Evolutionary conservation across 768 basidiomycete genomes (phyloP).

Genomic region (Tricholoma bakamatsutake): DNA sequence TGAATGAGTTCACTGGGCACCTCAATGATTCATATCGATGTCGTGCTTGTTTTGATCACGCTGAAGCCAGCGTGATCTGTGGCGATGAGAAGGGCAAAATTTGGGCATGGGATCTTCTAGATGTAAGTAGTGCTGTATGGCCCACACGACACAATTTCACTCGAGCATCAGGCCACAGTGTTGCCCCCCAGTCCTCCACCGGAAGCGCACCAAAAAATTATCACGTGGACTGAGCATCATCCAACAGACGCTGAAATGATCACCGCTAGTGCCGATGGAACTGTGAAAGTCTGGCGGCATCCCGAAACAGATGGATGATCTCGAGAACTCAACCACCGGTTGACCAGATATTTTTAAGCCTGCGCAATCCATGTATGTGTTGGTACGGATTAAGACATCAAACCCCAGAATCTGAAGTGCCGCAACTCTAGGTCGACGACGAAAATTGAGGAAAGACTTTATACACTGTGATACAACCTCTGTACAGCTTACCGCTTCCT

Average conservation of each 20-base stretch:
- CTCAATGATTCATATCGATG: conserved; percentile 69
- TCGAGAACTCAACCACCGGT: background rate
- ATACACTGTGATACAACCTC: background rate
- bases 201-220: conserved; percentile 73
- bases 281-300: conserved; percentile 82
- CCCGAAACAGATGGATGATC: conserved; percentile 20
- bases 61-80: conserved; percentile 73
- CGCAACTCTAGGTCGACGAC: background rate
- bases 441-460: background rate
- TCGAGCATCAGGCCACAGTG: conserved; percentile 51
- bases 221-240: conserved; percentile 92
- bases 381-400: background rate
- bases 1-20: conserved; percentile 85
- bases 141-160: background rate
- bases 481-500: background rate
- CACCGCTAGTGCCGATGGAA: conserved; percentile 88
- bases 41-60: conserved; percentile 77
- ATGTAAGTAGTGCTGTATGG: conserved; percentile 40
- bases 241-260: conserved; percentile 80
- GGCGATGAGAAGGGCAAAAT: conserved; percentile 89
- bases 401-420: background rate
- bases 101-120: conserved; percentile 92
- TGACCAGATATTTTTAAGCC: background rate
- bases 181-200: conserved; percentile 70
- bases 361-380: background rate